Evolutionary conservation across 2,329 filamentous ascomycete species (phyloP).

Genomic region (Plenodomus tracheiphilus): DNA sequence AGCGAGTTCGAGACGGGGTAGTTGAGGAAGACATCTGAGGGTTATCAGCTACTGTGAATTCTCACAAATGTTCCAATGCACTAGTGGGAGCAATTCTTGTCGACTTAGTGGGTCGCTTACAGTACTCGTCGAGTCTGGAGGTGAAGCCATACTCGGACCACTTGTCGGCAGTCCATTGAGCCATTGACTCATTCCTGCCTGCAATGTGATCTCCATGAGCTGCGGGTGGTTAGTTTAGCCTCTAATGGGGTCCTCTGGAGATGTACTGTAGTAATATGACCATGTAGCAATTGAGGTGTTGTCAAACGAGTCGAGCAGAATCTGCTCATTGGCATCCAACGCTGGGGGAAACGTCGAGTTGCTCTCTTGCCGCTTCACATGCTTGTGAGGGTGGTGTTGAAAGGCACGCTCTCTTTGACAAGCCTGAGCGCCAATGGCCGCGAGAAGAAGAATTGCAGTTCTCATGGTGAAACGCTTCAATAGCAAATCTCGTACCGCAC

Average conservation of each 20-base stretch:
- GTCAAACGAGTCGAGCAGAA: constrained; percentile 48
- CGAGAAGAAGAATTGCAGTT: constrained; percentile 25
- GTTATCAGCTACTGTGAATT: constrained; percentile 1
- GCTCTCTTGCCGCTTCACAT: constrained; percentile 31
- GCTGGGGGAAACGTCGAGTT: constrained; percentile 36
- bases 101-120: constrained; percentile 12
- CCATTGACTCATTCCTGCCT: constrained; percentile 42
- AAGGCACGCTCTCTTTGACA: constrained; percentile 39
- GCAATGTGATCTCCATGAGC: constrained; percentile 42
- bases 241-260: not conserved
- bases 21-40: constrained; percentile 41
- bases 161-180: constrained; percentile 46
- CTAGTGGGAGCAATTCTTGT: too few relatives aligned
- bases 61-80: too few relatives aligned
- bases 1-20: constrained; percentile 44
- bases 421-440: constrained; percentile 37
- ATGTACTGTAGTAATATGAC: constrained; percentile 45
- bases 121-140: constrained; percentile 44
- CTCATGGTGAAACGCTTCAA: constrained; percentile 15
- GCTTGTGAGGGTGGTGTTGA: constrained; percentile 22
- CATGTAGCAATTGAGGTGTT: constrained; percentile 44
- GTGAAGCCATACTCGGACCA: constrained; percentile 43
- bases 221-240: constrained; percentile 9
- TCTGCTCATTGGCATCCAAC: constrained; percentile 42
- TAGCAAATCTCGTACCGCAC: not conserved